phyloP scores from a whole-genome alignment of 2,329 filamentous ascomycete genomes.

The Dryadomyces sulphureus region DNA sequence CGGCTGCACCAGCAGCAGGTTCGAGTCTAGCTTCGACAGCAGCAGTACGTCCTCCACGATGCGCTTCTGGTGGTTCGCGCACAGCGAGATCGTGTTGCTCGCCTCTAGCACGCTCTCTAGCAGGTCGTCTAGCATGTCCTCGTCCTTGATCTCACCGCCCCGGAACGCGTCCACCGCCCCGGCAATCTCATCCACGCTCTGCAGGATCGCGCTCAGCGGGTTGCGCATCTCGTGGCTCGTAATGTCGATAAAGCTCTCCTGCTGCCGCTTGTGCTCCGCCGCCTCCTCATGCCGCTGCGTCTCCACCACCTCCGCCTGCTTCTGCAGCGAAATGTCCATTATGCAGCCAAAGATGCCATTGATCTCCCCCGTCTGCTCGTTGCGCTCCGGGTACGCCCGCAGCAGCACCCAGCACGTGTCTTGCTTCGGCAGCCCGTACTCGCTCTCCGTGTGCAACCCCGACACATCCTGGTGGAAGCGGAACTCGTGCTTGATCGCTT shows the following conservation, averaged over 20 bases:
- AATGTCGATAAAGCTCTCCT: conserved; percentile 60
- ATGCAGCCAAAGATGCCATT: conserved; percentile 70
- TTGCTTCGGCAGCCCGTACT: too few relatives aligned
- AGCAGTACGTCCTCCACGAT: conserved; percentile 62
- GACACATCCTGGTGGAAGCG: conserved; percentile 58
- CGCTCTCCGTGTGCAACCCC: conserved; percentile 45
- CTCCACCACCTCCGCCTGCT: conserved; percentile 70
- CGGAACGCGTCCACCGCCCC: conserved; percentile 31
- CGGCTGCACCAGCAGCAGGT: conserved; percentile 57
- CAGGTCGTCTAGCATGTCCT: conserved; percentile 27
- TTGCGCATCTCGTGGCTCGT: conserved; percentile 67
- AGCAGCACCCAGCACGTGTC: conserved; percentile 69
- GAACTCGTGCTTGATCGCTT: conserved; percentile 56
- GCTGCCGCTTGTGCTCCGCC: conserved; percentile 60
- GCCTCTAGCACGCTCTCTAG: conserved; percentile 51
- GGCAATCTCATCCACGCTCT: conserved; percentile 61
- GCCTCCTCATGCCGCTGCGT: conserved; percentile 66
- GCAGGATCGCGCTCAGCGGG: conserved; percentile 57
- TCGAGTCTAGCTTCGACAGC: conserved; percentile 61
- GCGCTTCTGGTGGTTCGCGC: conserved; percentile 65
- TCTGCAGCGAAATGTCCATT: conserved; percentile 75
- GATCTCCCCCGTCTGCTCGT: conserved; percentile 42
- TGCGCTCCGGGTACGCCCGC: conserved; percentile 60
- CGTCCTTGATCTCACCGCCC: conserved; percentile 5
- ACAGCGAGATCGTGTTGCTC: conserved; percentile 68